These are phyloP conservation scores for Whalleya microplaca DNA, from an alignment of 2,329 filamentous ascomycete genomes.

Conservation along the genomic window DNA sequence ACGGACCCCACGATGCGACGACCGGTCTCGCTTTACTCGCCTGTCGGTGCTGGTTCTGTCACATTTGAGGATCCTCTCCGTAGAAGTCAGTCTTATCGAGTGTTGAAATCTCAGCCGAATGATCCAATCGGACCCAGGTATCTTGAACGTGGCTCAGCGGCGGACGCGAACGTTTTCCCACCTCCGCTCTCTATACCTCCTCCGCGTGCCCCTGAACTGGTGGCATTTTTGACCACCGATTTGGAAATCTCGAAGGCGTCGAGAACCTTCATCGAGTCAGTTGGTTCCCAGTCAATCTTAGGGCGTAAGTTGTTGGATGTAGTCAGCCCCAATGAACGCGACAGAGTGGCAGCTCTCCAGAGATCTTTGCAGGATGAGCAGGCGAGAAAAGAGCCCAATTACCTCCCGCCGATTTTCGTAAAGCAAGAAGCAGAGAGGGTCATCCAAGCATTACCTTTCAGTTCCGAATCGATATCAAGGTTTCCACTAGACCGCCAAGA, in stretches of 20 bases:
- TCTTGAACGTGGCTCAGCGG: conserved; percentile 52
- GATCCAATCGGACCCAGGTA: conserved; percentile 54
- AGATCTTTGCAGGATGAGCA: conserved; percentile 61
- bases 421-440: conserved; percentile 58
- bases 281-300: conserved; percentile 52
- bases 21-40: conserved; percentile 55
- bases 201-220: conserved; percentile 51
- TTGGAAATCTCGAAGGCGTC: conserved; percentile 63
- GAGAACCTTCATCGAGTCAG: conserved; percentile 56
- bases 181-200: conserved; percentile 47
- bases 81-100: conserved; percentile 53
- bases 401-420: conserved; percentile 65
- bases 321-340: conserved; percentile 54
- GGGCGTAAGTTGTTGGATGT: conserved; percentile 59
- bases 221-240: conserved; percentile 62
- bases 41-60: conserved; percentile 46
- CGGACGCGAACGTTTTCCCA: conserved; percentile 55
- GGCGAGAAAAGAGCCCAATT: conserved; percentile 60
- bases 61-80: conserved; percentile 52
- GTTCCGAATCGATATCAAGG: conserved; percentile 54
- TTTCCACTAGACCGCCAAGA: conserved; percentile 59
- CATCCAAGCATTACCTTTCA: conserved; percentile 59
- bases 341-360: conserved; percentile 55
- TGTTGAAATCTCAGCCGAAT: conserved; percentile 58
- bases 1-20: conserved; percentile 52